phyloP scores from a whole-genome alignment of 2,329 filamentous ascomycete genomes.

The Claviceps sp. region DNA sequence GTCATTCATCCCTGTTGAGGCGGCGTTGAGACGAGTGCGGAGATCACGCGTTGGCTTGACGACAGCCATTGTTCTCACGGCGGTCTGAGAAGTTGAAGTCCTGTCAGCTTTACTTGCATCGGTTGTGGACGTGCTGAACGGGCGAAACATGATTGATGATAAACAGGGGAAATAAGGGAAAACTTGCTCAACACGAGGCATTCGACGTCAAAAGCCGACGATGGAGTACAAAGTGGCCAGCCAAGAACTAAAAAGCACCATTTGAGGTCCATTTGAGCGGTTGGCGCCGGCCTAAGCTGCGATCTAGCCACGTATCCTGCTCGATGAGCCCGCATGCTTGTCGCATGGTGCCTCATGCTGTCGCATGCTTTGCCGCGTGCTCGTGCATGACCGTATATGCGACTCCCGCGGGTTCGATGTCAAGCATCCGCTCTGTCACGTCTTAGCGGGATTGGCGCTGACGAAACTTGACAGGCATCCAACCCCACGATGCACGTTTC shows the following conservation, averaged over 20 bases:
- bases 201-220: no score
- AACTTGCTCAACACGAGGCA: not conserved
- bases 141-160: not conserved
- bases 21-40: constrained; percentile 63
- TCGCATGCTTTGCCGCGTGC: not conserved
- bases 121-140: not conserved
- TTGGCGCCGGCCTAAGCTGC: constrained; percentile 4
- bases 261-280: not conserved
- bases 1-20: constrained; percentile 60
- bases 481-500: not conserved
- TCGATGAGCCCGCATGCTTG: not conserved
- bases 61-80: constrained; percentile 52
- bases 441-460: not conserved
- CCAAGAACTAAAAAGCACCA: not conserved
- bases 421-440: not conserved
- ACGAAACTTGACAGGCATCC: not conserved
- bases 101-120: not conserved
- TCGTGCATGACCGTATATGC: constrained; percentile 3
- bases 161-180: not conserved
- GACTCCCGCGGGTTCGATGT: not conserved
- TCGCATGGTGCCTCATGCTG: not conserved
- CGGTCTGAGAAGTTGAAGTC: constrained; percentile 34
- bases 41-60: constrained; percentile 71
- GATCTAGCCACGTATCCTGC: not conserved
- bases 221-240: no score